Evolutionary conservation across 1,284 basidiomycete species (phyloP), one percentile per base, ranked within the genome.

Genomic region (Psilocybe mexicana): DNA sequence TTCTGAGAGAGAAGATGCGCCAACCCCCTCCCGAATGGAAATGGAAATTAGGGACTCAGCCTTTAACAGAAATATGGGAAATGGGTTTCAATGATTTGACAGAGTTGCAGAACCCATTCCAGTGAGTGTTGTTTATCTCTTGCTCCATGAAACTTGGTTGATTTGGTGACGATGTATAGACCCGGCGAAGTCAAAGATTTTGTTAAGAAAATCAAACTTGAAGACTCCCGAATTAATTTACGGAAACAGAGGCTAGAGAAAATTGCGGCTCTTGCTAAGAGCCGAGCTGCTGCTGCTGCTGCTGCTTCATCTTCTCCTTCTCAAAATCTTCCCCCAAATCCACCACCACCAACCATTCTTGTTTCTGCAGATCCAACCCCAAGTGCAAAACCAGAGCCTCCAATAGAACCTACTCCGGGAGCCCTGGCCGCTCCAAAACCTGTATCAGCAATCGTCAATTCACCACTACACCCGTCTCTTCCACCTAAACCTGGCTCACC

Each of bases 21-120:
- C 75, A 83, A 62, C 77, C 82, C 1, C 79, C 81, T 8, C 72
- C 78, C 56, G 80, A 84, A 23, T 90, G 86, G 84, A 69, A 78
- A 38, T 83, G 84, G 76, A 75, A 69, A 56, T 78, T 84, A 53
- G 90, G 90, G 3, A 85, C 84, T 38, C 81, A 81, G 54, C 74
- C 87, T 0, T 72, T 92, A 67, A 88, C 87, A 2, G 89, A 92
- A 63, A 87, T 91, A 33, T 92, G 90, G 90, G 81, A 84, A 56
- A 84, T 87, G 83, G 90, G 90, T 6, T 92, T 88, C 65, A 73
- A 83, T 61, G 84, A 83, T 52, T 65, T 88, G 56, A 59, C 64
- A 10, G 86, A 91, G 67, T 69, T 92, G 25, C 77, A 88, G 68
- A 80, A 74, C 57, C 82, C 83, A 7, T 86, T 87, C 78, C 81